These are phyloP conservation scores for Xylaria digitata DNA, from an alignment of 2,329 filamentous ascomycete genomes.

Conservation along the genomic window DNA sequence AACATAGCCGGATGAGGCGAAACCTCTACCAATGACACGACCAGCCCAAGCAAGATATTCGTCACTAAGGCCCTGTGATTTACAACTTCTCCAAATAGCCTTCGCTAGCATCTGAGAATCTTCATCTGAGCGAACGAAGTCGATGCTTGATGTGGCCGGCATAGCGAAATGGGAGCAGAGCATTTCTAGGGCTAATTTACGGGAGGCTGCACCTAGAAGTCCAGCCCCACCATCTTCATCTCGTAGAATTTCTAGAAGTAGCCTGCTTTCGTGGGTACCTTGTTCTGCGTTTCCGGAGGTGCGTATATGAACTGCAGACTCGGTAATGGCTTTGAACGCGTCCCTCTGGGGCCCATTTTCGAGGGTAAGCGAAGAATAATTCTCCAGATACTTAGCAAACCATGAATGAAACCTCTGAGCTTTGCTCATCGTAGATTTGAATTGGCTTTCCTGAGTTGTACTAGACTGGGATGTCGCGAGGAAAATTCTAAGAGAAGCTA, in stretches of 20 bases:
- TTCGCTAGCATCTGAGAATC: constrained; percentile 71
- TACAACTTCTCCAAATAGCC: constrained; percentile 81
- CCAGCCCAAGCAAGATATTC: constrained; percentile 88
- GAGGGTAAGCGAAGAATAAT: constrained; percentile 68
- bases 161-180: constrained; percentile 80
- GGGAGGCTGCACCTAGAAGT: constrained; percentile 76
- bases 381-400: constrained; percentile 76
- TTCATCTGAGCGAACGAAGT: constrained; percentile 76
- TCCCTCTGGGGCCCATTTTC: constrained; percentile 60
- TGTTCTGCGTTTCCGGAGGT: constrained; percentile 75
- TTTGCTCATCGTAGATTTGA: constrained; percentile 79
- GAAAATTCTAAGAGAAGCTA: constrained; percentile 82
- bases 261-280: constrained; percentile 78
- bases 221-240: constrained; percentile 72
- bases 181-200: constrained; percentile 75
- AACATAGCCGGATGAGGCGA: constrained; percentile 78
- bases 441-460: constrained; percentile 86
- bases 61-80: constrained; percentile 69
- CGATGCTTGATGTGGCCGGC: constrained; percentile 67
- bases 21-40: constrained; percentile 84
- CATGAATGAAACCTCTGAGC: constrained; percentile 81
- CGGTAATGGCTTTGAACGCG: constrained; percentile 74
- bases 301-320: constrained; percentile 74
- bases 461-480: constrained; percentile 79
- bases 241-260: constrained; percentile 82